phyloP scores from a whole-genome alignment of 305 asterid genomes.

The Fraxinus greggii region DNA sequence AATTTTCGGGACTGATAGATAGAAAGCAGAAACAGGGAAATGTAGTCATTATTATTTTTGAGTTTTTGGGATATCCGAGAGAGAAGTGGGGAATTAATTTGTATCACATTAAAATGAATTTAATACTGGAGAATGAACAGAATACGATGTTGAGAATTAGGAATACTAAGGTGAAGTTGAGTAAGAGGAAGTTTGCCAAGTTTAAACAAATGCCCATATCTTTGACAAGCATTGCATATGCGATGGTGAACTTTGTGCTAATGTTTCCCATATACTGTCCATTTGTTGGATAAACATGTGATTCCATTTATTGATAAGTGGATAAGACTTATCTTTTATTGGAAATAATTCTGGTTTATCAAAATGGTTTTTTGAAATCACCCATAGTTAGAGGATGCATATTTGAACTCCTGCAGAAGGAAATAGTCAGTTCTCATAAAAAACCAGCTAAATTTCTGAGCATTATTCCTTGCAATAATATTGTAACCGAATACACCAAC shows the following conservation, averaged over 20 bases:
- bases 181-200: neutral
- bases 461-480: neutral
- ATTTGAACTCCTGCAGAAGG: neutral
- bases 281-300: neutral
- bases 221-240: neutral
- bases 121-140: neutral
- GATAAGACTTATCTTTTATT: neutral
- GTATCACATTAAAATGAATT: neutral
- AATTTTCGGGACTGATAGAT: neutral
- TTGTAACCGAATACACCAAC: neutral
- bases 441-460: neutral
- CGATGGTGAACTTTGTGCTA: neutral
- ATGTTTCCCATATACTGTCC: neutral
- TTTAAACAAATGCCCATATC: neutral
- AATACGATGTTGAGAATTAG: neutral
- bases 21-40: neutral
- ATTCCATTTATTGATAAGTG: neutral
- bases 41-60: neutral
- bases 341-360: neutral
- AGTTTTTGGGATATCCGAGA: neutral
- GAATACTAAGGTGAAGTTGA: neutral
- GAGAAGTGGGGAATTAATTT: neutral
- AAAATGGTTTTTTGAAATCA: neutral
- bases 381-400: neutral
- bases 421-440: neutral